These are phyloP conservation scores for Cochlearia excelsa DNA, from an alignment of 345 rosid genomes.

Conservation along the genomic window DNA sequence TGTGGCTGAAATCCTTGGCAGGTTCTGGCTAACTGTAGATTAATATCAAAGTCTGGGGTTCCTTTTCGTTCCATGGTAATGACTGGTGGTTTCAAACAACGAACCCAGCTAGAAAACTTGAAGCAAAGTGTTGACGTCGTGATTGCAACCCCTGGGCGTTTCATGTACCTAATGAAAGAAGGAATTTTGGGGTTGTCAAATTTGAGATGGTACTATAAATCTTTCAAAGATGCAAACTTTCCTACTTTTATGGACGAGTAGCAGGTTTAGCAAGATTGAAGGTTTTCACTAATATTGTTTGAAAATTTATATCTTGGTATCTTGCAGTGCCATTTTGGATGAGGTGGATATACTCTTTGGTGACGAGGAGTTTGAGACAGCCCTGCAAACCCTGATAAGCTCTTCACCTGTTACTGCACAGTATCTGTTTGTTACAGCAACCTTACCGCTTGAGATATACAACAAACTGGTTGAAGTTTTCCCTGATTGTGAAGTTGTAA, in stretches of 20 bases:
- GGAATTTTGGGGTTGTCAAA: slow-evolving; percentile 61
- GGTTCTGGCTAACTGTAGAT: slow-evolving; percentile 77
- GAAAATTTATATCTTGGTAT: slow-evolving; percentile 16
- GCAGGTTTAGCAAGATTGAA: too few species aligned
- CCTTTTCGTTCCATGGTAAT: slow-evolving; percentile 89
- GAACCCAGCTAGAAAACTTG: slow-evolving; percentile 78
- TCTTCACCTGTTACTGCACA: slow-evolving; percentile 67
- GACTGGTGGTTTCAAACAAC: slow-evolving; percentile 89
- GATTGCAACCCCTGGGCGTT: slow-evolving; percentile 97
- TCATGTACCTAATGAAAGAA: slow-evolving; percentile 70
- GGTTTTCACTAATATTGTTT: background rate
- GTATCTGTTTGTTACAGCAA: slow-evolving; percentile 92
- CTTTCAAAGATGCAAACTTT: slow-evolving; percentile 13
- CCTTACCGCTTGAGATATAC: slow-evolving; percentile 76
- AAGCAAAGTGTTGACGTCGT: slow-evolving; percentile 77
- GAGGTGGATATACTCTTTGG: slow-evolving; percentile 85
- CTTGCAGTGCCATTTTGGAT: slow-evolving; percentile 74
- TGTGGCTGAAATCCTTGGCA: slow-evolving; percentile 43
- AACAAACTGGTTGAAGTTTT: slow-evolving; percentile 78
- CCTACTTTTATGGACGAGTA: background rate
- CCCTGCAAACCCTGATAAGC: slow-evolving; percentile 64
- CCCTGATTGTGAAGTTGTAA: slow-evolving; percentile 79
- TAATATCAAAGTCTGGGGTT: slow-evolving; percentile 76
- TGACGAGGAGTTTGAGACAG: slow-evolving; percentile 74
- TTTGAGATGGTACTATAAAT: slow-evolving; percentile 59